Conservation (phyloP, 306 rosid species). For the Vigna hirtella region DNA sequence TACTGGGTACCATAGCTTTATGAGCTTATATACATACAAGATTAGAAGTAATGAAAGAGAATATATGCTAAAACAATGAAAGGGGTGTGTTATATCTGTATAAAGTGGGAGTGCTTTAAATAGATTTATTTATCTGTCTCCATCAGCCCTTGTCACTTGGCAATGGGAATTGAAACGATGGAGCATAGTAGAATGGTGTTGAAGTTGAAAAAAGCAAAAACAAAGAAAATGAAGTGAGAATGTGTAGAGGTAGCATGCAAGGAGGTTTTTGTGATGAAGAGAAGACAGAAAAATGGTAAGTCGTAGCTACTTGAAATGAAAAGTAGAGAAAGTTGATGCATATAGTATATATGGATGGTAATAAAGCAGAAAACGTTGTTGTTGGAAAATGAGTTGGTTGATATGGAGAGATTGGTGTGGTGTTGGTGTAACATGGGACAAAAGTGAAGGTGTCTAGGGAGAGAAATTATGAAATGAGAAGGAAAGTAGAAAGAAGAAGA, state of each 20-base stretch:
- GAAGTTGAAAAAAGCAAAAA: constrained; percentile 38
- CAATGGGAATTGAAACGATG: constrained; percentile 44
- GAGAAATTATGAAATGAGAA: neutral
- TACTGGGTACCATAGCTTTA: neutral
- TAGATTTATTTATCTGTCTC: constrained; percentile 33
- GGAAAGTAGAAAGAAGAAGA: constrained; percentile 1
- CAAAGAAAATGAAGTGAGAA: constrained; percentile 22
- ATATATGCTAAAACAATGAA: constrained; percentile 14
- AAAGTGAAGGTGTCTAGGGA: constrained; percentile 31
- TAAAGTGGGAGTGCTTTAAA: constrained; percentile 43
- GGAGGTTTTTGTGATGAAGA: constrained; percentile 6
- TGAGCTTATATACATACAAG: neutral
- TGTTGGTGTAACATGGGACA: constrained; percentile 64
- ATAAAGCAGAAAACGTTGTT: constrained; percentile 38
- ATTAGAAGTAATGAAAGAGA: constrained; percentile 19
- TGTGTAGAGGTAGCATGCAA: constrained; percentile 47
- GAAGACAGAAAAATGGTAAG: constrained; percentile 40
- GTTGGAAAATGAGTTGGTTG: constrained; percentile 40
- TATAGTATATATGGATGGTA: constrained; percentile 48
- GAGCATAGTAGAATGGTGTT: constrained; percentile 33
- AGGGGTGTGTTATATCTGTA: constrained; percentile 21
- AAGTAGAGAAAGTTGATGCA: constrained; percentile 49
- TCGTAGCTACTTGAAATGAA: constrained; percentile 34
- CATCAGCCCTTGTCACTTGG: constrained; percentile 15
- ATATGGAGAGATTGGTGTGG: neutral